These are phyloP conservation scores for Phytophthora pinifolia DNA, from an alignment of 352 stramenopile genomes.

Conservation along the genomic window DNA sequence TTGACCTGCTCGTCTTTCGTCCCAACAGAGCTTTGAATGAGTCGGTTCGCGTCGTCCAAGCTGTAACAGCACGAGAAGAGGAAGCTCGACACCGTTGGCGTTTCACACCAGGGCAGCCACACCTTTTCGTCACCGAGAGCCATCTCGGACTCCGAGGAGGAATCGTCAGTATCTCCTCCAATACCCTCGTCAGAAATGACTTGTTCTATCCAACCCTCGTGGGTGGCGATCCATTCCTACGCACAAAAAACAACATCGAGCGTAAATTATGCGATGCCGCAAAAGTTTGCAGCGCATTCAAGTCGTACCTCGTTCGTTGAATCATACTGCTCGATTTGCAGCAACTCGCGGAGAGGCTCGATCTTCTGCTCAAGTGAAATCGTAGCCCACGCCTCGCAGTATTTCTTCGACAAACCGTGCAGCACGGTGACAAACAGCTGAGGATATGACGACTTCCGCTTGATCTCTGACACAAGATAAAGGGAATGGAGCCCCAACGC, in stretches of 20 bases:
- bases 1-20: conserved; percentile 47
- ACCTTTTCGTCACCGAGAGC: conserved; percentile 67
- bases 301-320: conserved; percentile 72
- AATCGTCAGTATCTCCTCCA: conserved; percentile 40
- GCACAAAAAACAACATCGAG: neutral
- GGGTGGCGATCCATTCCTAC: conserved; percentile 72
- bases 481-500: conserved; percentile 57
- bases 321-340: conserved; percentile 70
- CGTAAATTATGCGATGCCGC: neutral
- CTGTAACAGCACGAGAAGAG: conserved; percentile 84
- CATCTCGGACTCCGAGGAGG: conserved; percentile 44
- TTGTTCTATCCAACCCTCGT: conserved; percentile 79
- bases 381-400: conserved; percentile 70
- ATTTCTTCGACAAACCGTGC: conserved; percentile 52
- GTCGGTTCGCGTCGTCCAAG: conserved; percentile 74
- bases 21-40: conserved; percentile 48
- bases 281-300: neutral
- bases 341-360: conserved; percentile 54
- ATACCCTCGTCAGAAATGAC: conserved; percentile 53
- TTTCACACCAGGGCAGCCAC: conserved; percentile 86
- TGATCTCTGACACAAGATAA: conserved; percentile 54
- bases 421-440: conserved; percentile 60
- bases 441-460: conserved; percentile 35
- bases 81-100: conserved; percentile 79
- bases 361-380: conserved; percentile 65